Base-by-base conservation (phyloP, 257 asterid genomes). In the Handroanthus guayacan region DNA sequence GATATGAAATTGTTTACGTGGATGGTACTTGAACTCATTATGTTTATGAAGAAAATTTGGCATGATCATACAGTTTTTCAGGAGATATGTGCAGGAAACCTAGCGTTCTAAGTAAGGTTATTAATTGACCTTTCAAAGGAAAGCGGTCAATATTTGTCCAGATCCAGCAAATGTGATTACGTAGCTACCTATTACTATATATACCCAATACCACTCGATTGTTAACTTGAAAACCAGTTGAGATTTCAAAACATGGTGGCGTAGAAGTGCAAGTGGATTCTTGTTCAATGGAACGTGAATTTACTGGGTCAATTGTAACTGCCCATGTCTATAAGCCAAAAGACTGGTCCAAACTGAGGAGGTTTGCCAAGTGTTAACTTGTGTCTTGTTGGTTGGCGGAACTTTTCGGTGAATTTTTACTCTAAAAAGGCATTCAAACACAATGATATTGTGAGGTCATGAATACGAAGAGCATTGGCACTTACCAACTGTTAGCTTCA, bases 341-440 rank as follows among this genome's bases (percentile, higher is more conserved):
- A 14, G 62, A 20, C 48, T 52, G 45, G 56, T 51, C 37, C 62
- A 16, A 70, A 55, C 43, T 25, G 41, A 16, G 58, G 25, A 64
- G 47, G 69, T 64, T 71, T 56, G 64, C 71, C 72, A 48, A 48
- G 51, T 58, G 52, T 65, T 67, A 44, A 57, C 37, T 71, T 76
- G 44, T 69, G 44, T 37, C 62, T 44, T 60, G 78, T 71, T n/a
- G 77, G 82, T 14, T 51, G 67, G 65, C 13, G 67, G 64, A 41
- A 18, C 71, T 65, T 80, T 70, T 36, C 20, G 65, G 76, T 31
- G 70, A 75, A 67, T 31, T 37, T 13, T 18, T 67, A 45, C 54
- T 69, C 11, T 44, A 38, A 54, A 9, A 62, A 14, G 36, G 13
- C 52, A 36, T 16, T 48, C 18, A 9, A 31, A 8, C 39, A 69